Base-by-base conservation (phyloP, 306 rosid genomes). In the Trifolium repens region DNA sequence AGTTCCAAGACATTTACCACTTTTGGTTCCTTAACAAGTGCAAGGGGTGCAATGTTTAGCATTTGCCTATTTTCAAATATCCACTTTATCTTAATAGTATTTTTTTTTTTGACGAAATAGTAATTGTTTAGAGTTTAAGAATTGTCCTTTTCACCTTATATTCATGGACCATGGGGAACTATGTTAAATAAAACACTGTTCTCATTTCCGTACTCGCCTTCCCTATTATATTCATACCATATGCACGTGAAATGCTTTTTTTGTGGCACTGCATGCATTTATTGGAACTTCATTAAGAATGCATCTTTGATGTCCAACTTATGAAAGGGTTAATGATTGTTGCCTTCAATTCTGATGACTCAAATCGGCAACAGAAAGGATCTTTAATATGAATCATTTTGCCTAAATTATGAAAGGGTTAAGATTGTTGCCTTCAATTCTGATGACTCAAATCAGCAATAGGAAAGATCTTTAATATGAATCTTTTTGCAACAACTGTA, bases 161-260 rank as follows among this genome's bases (percentile, higher is more conserved):
- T 74, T 59, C 26, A n/a, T 10, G 24, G 64, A 22, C 69, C 75
- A 22, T 66, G 78, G 19, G 37, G 55, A 58, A 65, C 11, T 79
- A 17, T 19, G 17, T 71, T 8, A 74, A 52, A 65, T 65, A 52
- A 61, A 50, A 24, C 52, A 60, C 67, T 60, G 43, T 14, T 60
- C 12, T 30, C 30, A 60, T 43, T 32, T 60, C 39, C 67, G 8
- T 60, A 32, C 17, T 34, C 5, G 43, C 67, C 42, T 32, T 60
- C 40, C 42, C 5, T 32, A 60, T 14, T 17, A 14, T 14, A 60
- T 30, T 30, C 42, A 60, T 60, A 60, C 22, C 42, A 30, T 60
- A 15, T 60, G 67, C 22, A 32, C 42, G 32, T 30, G 43, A 13
- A 60, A 14, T 60, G 14, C 39, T 73, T 61, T 70, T 73, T 58